Conservation (phyloP, 78 protist species). For the Dictyostelium purpureum region DNA sequence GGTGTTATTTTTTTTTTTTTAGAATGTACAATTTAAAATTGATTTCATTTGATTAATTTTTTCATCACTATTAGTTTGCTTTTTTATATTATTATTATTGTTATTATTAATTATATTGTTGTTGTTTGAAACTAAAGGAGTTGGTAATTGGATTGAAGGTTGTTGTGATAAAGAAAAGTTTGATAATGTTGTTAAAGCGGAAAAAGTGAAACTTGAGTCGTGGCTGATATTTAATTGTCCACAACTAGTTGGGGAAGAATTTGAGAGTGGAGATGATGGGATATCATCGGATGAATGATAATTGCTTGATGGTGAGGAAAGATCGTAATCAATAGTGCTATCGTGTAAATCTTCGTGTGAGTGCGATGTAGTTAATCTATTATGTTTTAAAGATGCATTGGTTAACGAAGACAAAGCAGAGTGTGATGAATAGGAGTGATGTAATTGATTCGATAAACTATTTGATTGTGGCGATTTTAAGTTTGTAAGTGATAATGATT, state of each 20-base stretch:
- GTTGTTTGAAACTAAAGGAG: neutral
- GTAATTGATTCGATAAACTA: neutral
- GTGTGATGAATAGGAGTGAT: neutral
- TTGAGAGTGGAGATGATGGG: neutral
- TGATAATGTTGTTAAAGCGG: neutral
- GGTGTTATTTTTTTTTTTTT: neutral
- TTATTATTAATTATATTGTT: neutral
- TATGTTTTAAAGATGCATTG: too few relatives aligned
- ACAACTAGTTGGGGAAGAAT: neutral
- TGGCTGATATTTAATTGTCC: neutral
- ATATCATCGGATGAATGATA: constrained; percentile 2
- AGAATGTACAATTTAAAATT: constrained; percentile 32
- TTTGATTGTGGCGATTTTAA: neutral
- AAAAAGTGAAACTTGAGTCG: neutral
- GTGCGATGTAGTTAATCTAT: too few relatives aligned
- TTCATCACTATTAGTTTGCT: neutral
- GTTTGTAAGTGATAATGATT: neutral
- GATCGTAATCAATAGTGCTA: too few relatives aligned
- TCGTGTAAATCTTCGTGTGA: too few relatives aligned
- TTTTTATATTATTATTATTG: neutral
- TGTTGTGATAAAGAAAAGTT: constrained; percentile 14
- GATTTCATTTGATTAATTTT: constrained; percentile 31
- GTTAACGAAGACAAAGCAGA: too few relatives aligned
- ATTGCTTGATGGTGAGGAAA: constrained; percentile 26
- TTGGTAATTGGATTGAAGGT: neutral